These are phyloP conservation scores for Ophiostoma sp. DNA, from an alignment of 2,329 filamentous ascomycete genomes.

Conservation along the genomic window DNA sequence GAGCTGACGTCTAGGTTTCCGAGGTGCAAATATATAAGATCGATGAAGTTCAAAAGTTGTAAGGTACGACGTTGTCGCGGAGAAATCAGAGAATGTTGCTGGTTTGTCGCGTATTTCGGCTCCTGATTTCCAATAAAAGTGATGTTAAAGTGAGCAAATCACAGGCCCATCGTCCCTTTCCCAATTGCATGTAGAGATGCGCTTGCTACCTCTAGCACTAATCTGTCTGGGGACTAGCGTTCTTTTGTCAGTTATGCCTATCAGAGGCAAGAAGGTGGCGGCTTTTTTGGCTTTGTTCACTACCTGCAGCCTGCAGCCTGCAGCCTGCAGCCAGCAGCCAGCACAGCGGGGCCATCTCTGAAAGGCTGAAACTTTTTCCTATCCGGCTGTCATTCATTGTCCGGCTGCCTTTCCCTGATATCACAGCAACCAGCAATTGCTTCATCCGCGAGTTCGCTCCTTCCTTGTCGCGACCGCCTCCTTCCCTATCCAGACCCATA, in stretches of 20 bases:
- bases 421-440: conserved; percentile 11
- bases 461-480: conserved; percentile 1
- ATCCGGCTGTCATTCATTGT: conserved; percentile 22
- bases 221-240: neutral
- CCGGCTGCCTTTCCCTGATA: conserved; percentile 16
- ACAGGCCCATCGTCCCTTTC: neutral
- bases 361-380: conserved; percentile 29
- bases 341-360: neutral
- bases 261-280: neutral
- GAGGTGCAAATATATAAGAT: neutral
- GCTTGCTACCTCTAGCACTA: neutral
- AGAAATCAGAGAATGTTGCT: neutral
- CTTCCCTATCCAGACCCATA: neutral
- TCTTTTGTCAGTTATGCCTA: neutral
- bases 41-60: neutral
- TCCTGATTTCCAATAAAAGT: conserved; percentile 6
- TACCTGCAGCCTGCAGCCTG: neutral
- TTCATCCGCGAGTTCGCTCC: conserved; percentile 15
- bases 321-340: neutral
- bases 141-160: conserved; percentile 1
- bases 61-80: neutral
- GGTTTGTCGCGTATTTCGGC: conserved; percentile 12
- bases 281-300: neutral
- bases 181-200: conserved; percentile 1
- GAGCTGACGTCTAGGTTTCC: neutral